These are phyloP conservation scores for Leccinum aurantiacum DNA, from an alignment of 768 basidiomycete species.

Conservation along the genomic window DNA sequence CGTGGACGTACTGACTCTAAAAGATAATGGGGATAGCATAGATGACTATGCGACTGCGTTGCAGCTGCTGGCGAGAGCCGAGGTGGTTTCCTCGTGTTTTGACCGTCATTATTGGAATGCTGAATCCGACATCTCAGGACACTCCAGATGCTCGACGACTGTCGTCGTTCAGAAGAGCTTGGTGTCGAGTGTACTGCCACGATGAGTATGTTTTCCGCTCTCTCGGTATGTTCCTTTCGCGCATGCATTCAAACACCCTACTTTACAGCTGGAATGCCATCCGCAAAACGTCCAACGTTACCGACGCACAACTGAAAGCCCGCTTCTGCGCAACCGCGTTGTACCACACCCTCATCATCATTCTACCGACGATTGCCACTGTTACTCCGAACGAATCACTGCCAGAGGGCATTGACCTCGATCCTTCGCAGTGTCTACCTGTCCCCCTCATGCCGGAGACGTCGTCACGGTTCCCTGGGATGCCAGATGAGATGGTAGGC, in stretches of 20 bases:
- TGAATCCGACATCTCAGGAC: constrained; percentile 41
- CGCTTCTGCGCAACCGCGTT: constrained; percentile 75
- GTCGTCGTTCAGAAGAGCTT: constrained; percentile 72
- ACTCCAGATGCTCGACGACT: constrained; percentile 68
- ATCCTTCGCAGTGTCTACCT: constrained; percentile 57
- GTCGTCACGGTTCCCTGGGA: constrained; percentile 70
- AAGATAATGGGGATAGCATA: constrained; percentile 63
- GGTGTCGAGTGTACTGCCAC: constrained; percentile 85
- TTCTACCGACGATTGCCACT: constrained; percentile 37
- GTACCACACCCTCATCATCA: constrained; percentile 59
- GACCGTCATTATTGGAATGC: not conserved
- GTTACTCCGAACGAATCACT: constrained; percentile 33
- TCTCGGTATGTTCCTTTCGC: not conserved
- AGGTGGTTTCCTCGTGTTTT: constrained; percentile 38
- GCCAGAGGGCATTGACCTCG: constrained; percentile 50
- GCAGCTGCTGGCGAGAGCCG: constrained; percentile 57
- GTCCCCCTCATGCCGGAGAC: constrained; percentile 62
- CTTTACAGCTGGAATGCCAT: constrained; percentile 71
- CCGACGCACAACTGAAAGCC: constrained; percentile 72
- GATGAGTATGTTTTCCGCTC: constrained; percentile 68
- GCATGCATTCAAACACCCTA: not conserved
- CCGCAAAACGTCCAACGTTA: constrained; percentile 68
- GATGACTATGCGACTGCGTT: constrained; percentile 71
- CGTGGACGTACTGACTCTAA: constrained; percentile 82
- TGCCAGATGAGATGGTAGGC: constrained; percentile 64